Evolutionary conservation across 352 stramenopile genomes (phyloP), one percentile per base, ranked within the genome.

Genomic region (Globisporangium barbulae): DNA sequence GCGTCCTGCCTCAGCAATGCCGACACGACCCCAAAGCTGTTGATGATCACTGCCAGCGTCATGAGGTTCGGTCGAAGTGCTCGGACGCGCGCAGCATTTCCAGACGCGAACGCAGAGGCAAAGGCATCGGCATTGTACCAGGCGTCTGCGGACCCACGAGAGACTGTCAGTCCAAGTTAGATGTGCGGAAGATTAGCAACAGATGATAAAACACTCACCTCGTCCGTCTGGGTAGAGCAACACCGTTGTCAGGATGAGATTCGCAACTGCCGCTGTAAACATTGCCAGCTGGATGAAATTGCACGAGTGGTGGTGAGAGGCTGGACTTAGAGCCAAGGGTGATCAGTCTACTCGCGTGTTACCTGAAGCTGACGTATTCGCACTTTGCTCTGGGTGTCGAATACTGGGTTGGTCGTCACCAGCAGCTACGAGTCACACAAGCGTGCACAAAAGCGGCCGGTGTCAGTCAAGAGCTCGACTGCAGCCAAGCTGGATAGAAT

Each of bases 121-220:
- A 71, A 79, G 9, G 71, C 68, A 30, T 86, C 76, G 3, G 69
- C 63, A 44, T 82, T 67, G 52, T 78, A 89, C 81, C 81, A 90
- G 2, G 73, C 79, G 28, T 66, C 81, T 89, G 53, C 13, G 22
- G n/a, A 30, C 44, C 47, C 7, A 17, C 6, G 1, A 5, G 21
- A 7, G 6, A 28, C 7, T 6, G 28, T 42, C 17, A 30, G 15
- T 45, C 17, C n/a, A 25, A 13, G 5, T 30, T 22, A 35, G 12
- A 6, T 19, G 19, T 50, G 6, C 17, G 33, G 28, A 35, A 22
- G 17, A 17, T 9, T 48, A 15, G 21, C 28, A 33, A 2, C 28
- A 33, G 30, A 50, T 7, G 21, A 47, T 28, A 5, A 49, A 9
- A 49, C 48, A 9, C 59, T 25, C 31, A 82, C 76, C 72, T 60